phyloP scores from a whole-genome alignment of 1,139 yeast species.

The Taphrina communis region DNA sequence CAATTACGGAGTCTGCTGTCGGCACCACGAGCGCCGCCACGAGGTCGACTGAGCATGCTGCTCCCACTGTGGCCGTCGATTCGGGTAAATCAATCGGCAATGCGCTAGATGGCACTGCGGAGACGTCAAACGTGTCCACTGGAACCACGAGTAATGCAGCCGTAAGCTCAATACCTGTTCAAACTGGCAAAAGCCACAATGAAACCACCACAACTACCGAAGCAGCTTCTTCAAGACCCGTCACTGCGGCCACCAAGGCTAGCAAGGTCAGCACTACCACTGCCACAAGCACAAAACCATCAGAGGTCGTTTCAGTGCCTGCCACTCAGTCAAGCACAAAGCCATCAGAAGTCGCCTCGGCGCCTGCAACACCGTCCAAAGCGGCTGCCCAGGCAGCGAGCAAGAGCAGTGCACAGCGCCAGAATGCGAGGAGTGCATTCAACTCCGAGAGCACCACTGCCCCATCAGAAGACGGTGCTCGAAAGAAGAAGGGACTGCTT shows the following conservation, averaged over 20 bases:
- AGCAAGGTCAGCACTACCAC: slow-evolving; percentile 1
- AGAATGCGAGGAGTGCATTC: slow-evolving; percentile 10
- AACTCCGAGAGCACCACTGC: slow-evolving; percentile 23
- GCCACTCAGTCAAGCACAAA: slow-evolving; percentile 4
- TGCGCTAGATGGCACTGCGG: background rate
- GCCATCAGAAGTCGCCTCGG: slow-evolving; percentile 13
- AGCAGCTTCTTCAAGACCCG: slow-evolving; percentile 1
- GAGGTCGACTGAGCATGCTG: background rate
- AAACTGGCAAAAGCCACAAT: background rate
- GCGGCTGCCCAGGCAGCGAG: slow-evolving; percentile 35
- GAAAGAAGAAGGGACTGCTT: slow-evolving; percentile 33
- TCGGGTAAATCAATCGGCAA: background rate
- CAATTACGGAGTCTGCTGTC: background rate
- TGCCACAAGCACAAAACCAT: background rate
- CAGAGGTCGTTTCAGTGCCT: slow-evolving; percentile 18
- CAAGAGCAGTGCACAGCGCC: slow-evolving; percentile 22
- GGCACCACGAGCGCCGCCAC: background rate
- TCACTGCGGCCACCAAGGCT: slow-evolving; percentile 13
- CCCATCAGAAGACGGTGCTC: background rate
- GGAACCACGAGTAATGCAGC: background rate
- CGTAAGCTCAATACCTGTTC: background rate
- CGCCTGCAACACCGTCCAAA: slow-evolving; percentile 25
- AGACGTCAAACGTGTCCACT: background rate
- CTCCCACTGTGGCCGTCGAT: background rate
- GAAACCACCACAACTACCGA: background rate